Evolutionary conservation across 2,329 filamentous ascomycete genomes (phyloP).

Genomic region (Aspergillus tanneri): DNA sequence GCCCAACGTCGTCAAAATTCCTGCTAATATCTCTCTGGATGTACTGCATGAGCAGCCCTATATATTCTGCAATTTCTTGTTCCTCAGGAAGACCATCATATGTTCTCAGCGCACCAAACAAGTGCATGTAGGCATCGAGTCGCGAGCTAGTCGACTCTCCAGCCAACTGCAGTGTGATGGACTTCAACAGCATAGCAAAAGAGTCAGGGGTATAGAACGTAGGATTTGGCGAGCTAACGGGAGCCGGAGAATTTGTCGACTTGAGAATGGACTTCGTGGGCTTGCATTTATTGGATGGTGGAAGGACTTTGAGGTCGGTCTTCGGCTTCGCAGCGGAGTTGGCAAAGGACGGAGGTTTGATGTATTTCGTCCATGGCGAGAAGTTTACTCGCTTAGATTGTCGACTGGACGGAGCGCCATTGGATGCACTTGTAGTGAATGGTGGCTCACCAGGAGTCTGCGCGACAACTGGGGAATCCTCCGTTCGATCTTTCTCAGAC

Average conservation of each 20-base stretch:
- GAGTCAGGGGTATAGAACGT: slow-evolving; percentile 54
- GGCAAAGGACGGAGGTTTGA: slow-evolving; percentile 45
- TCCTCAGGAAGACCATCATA: slow-evolving; percentile 80
- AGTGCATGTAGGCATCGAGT: slow-evolving; percentile 80
- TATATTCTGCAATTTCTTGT: slow-evolving; percentile 70
- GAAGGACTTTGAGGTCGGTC: slow-evolving; percentile 48
- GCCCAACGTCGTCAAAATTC: slow-evolving; percentile 55
- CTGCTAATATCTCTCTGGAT: slow-evolving; percentile 77
- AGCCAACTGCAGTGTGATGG: slow-evolving; percentile 76
- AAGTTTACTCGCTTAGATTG: slow-evolving; percentile 62
- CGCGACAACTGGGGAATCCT: slow-evolving; percentile 33
- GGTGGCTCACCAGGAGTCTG: slow-evolving; percentile 46
- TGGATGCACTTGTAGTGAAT: slow-evolving; percentile 39
- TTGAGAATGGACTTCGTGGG: slow-evolving; percentile 81
- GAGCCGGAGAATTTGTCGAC: slow-evolving; percentile 48
- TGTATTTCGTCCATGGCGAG: slow-evolving; percentile 58
- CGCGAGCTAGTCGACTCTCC: slow-evolving; percentile 69
- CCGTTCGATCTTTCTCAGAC: slow-evolving; percentile 39
- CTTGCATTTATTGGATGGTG: slow-evolving; percentile 52
- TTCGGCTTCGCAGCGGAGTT: slow-evolving; percentile 33
- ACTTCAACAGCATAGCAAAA: slow-evolving; percentile 80
- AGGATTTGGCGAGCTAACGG: slow-evolving; percentile 44
- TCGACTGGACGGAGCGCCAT: slow-evolving; percentile 38
- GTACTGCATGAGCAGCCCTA: slow-evolving; percentile 74
- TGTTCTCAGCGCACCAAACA: slow-evolving; percentile 72